Evolutionary conservation across 2,329 filamentous ascomycete genomes (phyloP).

Genomic region (Phaeoacremonium minimum): DNA sequence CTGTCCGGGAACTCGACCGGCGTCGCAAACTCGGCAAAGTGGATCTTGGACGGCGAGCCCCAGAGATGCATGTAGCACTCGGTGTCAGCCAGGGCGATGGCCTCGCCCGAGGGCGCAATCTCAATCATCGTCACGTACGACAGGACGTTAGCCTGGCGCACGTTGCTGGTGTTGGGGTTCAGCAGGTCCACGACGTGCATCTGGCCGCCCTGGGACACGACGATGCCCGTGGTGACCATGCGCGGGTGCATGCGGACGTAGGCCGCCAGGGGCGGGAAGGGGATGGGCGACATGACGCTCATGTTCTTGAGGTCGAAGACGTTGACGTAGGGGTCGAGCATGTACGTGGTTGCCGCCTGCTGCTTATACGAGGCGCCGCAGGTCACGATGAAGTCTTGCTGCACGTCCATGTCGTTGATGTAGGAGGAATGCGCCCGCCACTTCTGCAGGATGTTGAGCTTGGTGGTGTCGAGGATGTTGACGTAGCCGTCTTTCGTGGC

Average conservation of each 20-base stretch:
- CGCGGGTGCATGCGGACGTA: conserved; percentile 96
- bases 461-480: conserved; percentile 78
- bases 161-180: conserved; percentile 83
- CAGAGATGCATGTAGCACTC: conserved; percentile 80
- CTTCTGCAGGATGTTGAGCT: conserved; percentile 72
- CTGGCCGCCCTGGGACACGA: conserved; percentile 86
- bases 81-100: conserved; percentile 73
- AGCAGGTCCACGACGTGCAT: conserved; percentile 95
- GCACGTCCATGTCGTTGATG: conserved; percentile 96
- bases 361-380: conserved; percentile 89
- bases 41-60: conserved; percentile 81
- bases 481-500: conserved; percentile 80
- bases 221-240: conserved; percentile 91
- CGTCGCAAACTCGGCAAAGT: conserved; percentile 78
- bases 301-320: conserved; percentile 94
- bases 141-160: conserved; percentile 76
- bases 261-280: conserved; percentile 86
- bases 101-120: conserved; percentile 83
- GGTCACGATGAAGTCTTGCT: conserved; percentile 91
- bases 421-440: conserved; percentile 88
- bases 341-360: conserved; percentile 62
- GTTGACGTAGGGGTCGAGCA: conserved; percentile 89
- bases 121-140: conserved; percentile 76
- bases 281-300: conserved; percentile 81
- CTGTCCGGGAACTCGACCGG: conserved; percentile 74